These are phyloP conservation scores for Vachellia pachyceras DNA, from an alignment of 306 rosid genomes.

Conservation along the genomic window DNA sequence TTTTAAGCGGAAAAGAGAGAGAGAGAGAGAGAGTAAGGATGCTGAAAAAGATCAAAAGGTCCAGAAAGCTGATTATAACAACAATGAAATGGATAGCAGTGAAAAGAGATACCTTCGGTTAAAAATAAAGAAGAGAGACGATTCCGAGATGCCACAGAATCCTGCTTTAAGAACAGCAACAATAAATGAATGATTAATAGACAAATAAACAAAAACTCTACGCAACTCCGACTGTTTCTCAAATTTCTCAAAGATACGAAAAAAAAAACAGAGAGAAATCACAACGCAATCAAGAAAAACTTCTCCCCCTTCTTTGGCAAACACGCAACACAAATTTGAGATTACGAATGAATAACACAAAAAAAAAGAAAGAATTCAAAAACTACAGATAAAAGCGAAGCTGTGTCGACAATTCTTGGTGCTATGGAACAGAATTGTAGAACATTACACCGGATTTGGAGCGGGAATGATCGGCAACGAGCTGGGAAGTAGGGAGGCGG, in stretches of 20 bases:
- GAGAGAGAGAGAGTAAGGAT: background rate
- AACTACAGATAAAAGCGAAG: background rate
- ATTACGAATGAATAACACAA: background rate
- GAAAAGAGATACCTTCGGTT: constrained; percentile 56
- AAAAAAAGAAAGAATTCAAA: background rate
- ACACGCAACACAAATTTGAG: background rate
- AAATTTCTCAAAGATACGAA: background rate
- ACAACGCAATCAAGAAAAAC: background rate
- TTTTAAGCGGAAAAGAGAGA: background rate
- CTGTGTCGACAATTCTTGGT: constrained; percentile 15
- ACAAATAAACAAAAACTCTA: background rate
- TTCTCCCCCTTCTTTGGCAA: background rate
- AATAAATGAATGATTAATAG: background rate
- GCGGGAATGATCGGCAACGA: constrained; percentile 45
- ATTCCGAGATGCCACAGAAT: constrained; percentile 55
- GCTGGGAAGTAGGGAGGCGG: constrained; percentile 43
- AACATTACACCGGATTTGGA: constrained; percentile 43
- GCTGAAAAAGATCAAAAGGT: background rate
- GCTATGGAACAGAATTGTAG: background rate
- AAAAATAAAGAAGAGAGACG: constrained; percentile 59
- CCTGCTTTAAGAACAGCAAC: constrained; percentile 49
- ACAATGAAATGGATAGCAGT: background rate
- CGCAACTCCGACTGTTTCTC: background rate
- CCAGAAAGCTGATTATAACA: background rate
- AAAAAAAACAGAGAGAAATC: background rate